These are phyloP conservation scores for Leishmania arabica DNA, from an alignment of 208 protist genomes.

Conservation along the genomic window DNA sequence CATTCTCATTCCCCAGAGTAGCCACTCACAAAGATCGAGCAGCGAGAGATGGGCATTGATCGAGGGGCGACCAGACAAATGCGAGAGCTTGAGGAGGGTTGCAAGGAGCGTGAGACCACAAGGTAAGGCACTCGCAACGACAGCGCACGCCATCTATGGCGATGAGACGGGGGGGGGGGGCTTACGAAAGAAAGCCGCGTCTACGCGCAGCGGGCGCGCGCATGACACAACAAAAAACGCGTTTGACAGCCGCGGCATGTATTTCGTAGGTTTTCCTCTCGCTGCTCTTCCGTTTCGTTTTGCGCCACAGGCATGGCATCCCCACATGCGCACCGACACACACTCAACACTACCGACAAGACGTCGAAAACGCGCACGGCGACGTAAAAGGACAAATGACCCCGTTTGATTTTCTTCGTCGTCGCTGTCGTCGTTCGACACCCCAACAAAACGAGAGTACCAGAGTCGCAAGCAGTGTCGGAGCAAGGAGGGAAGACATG, in stretches of 20 bases:
- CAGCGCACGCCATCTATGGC: not conserved
- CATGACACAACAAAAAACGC: not conserved
- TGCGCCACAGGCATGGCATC: not conserved
- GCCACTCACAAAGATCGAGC: not conserved
- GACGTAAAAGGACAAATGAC: not conserved
- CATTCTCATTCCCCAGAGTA: too few relatives aligned
- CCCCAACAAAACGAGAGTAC: not conserved
- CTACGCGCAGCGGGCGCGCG: not conserved
- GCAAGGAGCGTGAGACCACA: slow-evolving; percentile 7
- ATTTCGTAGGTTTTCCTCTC: not conserved
- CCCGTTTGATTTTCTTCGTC: not conserved
- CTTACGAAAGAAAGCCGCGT: not conserved
- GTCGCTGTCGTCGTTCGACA: not conserved
- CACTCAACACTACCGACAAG: not conserved
- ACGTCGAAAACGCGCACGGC: not conserved
- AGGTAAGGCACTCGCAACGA: not conserved
- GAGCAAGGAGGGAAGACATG: too few relatives aligned
- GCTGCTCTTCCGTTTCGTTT: not conserved
- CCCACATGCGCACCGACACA: not conserved
- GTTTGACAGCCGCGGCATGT: not conserved
- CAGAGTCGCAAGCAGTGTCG: not conserved
- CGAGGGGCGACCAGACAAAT: not conserved
- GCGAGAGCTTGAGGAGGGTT: not conserved
- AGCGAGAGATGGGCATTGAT: not conserved
- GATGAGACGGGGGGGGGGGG: not conserved